Conservation (phyloP, 352 stramenopile species). For the Phytophthora capsici region DNA sequence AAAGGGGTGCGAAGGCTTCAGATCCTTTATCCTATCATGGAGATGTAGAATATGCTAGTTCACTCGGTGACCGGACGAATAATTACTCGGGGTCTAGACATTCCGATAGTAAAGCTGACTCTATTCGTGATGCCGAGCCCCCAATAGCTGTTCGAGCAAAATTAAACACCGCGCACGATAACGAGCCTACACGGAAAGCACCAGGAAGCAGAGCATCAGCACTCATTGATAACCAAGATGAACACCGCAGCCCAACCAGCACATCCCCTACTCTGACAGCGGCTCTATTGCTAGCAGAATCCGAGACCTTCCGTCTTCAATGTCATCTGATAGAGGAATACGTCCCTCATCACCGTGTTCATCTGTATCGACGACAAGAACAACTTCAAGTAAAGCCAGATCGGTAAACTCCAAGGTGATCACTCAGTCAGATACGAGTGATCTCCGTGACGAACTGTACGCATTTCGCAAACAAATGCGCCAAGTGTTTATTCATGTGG, state of each 20-base stretch:
- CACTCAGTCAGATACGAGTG: slow-evolving; percentile 12
- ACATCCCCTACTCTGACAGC: slow-evolving; percentile 1
- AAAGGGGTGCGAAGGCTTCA: too few species aligned
- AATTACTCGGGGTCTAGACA: neutral
- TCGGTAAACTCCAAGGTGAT: neutral
- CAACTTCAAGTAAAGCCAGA: neutral
- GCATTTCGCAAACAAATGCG: slow-evolving; percentile 70
- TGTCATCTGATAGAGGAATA: slow-evolving; percentile 1
- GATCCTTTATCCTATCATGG: neutral
- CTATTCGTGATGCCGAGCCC: slow-evolving; percentile 17
- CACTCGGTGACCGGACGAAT: neutral
- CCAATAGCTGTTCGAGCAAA: neutral
- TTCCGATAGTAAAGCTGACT: slow-evolving; percentile 14
- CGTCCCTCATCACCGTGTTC: slow-evolving; percentile 20
- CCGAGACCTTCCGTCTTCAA: neutral
- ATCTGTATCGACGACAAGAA: slow-evolving; percentile 7
- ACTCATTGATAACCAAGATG: slow-evolving; percentile 20
- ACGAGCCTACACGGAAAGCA: neutral
- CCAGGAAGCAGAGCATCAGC: neutral
- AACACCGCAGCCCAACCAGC: slow-evolving; percentile 25
- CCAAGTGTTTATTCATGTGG: slow-evolving; percentile 56
- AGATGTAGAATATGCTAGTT: neutral
- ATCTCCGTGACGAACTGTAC: slow-evolving; percentile 64
- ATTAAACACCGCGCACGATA: neutral
- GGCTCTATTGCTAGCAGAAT: neutral